These are phyloP conservation scores for Ascochyta fabae DNA, from an alignment of 2,329 filamentous ascomycete genomes.

Conservation along the genomic window DNA sequence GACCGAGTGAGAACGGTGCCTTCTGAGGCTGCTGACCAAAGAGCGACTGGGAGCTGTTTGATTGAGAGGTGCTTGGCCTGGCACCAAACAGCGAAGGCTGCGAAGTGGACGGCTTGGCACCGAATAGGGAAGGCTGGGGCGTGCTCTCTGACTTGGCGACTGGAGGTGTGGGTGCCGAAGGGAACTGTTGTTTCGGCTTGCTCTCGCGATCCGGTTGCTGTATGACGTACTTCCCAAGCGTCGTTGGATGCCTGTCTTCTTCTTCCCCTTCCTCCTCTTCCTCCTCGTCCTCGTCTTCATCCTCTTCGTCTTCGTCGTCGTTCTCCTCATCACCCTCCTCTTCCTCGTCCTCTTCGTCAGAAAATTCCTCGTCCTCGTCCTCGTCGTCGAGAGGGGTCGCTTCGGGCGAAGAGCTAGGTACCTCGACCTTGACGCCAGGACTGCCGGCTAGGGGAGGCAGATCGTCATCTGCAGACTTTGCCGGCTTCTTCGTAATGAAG, in stretches of 20 bases:
- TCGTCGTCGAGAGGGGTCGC: slow-evolving; percentile 40
- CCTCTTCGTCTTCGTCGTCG: slow-evolving; percentile 53
- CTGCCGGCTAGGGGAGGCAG: slow-evolving; percentile 56
- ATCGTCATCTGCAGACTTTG: slow-evolving; percentile 47
- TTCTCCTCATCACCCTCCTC: slow-evolving; percentile 39
- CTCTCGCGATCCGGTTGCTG: slow-evolving; percentile 3
- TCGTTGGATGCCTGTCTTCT: neutral
- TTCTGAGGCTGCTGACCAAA: slow-evolving; percentile 28
- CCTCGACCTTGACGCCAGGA: slow-evolving; percentile 54
- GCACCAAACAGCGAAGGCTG: neutral
- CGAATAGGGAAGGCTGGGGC: slow-evolving; percentile 2
- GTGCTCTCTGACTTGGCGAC: slow-evolving; percentile 30
- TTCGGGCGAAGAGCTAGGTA: slow-evolving; percentile 43
- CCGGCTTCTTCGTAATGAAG: slow-evolving; percentile 38
- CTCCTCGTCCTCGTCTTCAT: slow-evolving; percentile 52
- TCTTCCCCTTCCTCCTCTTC: slow-evolving; percentile 41
- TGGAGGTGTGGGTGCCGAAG: slow-evolving; percentile 44
- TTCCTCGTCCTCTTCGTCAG: slow-evolving; percentile 50
- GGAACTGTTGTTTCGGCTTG: slow-evolving; percentile 17
- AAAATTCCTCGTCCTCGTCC: slow-evolving; percentile 46
- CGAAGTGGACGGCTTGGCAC: neutral
- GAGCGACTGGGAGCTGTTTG: slow-evolving; percentile 13
- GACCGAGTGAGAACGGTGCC: slow-evolving; percentile 17
- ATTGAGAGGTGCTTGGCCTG: neutral
- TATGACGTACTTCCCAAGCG: slow-evolving; percentile 15